Evolutionary conservation across 208 protist genomes (phyloP).

Genomic region (Leishmania arabica): DNA sequence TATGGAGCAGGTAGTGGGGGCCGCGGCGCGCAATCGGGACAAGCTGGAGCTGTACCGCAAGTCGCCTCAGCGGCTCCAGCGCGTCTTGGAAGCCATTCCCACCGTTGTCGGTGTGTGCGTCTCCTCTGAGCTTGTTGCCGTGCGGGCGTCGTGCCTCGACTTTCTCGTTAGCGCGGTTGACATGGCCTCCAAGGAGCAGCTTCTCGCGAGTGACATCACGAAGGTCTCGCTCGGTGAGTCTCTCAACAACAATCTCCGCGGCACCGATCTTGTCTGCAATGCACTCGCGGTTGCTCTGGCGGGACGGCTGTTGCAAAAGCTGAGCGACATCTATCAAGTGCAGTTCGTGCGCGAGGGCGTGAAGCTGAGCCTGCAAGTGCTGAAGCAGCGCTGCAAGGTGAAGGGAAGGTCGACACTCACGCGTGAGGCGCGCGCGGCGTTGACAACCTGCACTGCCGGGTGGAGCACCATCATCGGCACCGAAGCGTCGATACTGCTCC

Average conservation of each 20-base stretch:
- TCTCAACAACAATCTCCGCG: slow-evolving; percentile 56
- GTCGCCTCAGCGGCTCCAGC: slow-evolving; percentile 50
- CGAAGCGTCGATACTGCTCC: slow-evolving; percentile 45
- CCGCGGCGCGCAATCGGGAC: slow-evolving; percentile 28
- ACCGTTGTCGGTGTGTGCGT: slow-evolving; percentile 59
- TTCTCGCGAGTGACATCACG: slow-evolving; percentile 32
- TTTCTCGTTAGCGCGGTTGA: slow-evolving; percentile 70
- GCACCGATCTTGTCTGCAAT: slow-evolving; percentile 47
- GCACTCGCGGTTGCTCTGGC: slow-evolving; percentile 63
- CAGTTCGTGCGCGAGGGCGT: slow-evolving; percentile 90
- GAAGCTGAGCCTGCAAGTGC: slow-evolving; percentile 42
- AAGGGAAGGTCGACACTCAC: slow-evolving; percentile 14
- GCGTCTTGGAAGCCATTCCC: slow-evolving; percentile 58
- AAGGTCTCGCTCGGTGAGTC: slow-evolving; percentile 53
- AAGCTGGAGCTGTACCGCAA: slow-evolving; percentile 45
- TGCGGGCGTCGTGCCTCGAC: slow-evolving; percentile 42
- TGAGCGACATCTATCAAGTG: slow-evolving; percentile 52
- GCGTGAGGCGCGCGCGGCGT: slow-evolving; percentile 16
- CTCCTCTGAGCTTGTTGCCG: slow-evolving; percentile 55
- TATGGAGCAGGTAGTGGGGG: slow-evolving; percentile 48
- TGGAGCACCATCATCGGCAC: slow-evolving; percentile 49
- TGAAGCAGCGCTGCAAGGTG: slow-evolving; percentile 35
- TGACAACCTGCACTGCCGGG: slow-evolving; percentile 19
- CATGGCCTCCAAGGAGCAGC: slow-evolving; percentile 47
- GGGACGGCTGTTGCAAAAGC: slow-evolving; percentile 66